These are phyloP conservation scores for Ascoidea rubescens DNA, from an alignment of 805 yeast species.

Conservation along the genomic window DNA sequence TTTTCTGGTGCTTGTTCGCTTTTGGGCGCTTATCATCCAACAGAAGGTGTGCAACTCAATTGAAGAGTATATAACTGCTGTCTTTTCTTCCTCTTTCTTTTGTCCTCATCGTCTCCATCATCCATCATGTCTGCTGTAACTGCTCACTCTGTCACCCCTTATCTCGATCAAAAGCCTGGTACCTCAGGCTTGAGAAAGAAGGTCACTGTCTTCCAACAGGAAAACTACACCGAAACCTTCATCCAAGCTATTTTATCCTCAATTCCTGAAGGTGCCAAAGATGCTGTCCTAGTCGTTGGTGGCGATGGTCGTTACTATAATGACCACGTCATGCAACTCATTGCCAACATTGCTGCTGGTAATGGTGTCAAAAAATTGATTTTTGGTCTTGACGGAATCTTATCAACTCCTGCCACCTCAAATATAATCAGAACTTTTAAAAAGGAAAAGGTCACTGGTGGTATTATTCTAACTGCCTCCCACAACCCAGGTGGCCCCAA, in stretches of 20 bases:
- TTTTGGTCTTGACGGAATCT: slow-evolving; percentile 76
- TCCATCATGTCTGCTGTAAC: too few species aligned
- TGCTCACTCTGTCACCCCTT: slow-evolving; percentile 30
- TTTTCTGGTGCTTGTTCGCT: too few species aligned
- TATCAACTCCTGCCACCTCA: slow-evolving; percentile 96
- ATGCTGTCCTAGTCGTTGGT: slow-evolving; percentile 75
- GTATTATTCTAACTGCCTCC: slow-evolving; percentile 89
- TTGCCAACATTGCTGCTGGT: slow-evolving; percentile 76
- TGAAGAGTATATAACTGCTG: too few species aligned
- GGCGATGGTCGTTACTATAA: slow-evolving; percentile 96
- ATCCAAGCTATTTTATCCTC: slow-evolving; percentile 75
- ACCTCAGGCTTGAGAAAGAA: slow-evolving; percentile 94
- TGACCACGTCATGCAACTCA: slow-evolving; percentile 64
- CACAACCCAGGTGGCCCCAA: slow-evolving; percentile 97
- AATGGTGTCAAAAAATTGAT: slow-evolving; percentile 80
- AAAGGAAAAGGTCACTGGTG: slow-evolving; percentile 61
- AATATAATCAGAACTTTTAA: slow-evolving; percentile 64
- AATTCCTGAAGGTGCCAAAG: slow-evolving; percentile 78
- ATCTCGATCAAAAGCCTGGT: slow-evolving; percentile 90
- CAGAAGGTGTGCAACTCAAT: too few species aligned
- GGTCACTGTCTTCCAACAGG: slow-evolving; percentile 69
- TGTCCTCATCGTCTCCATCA: too few species aligned
- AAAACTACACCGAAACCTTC: slow-evolving; percentile 84
- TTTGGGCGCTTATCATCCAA: too few species aligned
- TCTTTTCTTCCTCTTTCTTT: too few species aligned